These are phyloP conservation scores for Chrysanthemum makinoi DNA, from an alignment of 129 eudicot species.

Conservation along the genomic window DNA sequence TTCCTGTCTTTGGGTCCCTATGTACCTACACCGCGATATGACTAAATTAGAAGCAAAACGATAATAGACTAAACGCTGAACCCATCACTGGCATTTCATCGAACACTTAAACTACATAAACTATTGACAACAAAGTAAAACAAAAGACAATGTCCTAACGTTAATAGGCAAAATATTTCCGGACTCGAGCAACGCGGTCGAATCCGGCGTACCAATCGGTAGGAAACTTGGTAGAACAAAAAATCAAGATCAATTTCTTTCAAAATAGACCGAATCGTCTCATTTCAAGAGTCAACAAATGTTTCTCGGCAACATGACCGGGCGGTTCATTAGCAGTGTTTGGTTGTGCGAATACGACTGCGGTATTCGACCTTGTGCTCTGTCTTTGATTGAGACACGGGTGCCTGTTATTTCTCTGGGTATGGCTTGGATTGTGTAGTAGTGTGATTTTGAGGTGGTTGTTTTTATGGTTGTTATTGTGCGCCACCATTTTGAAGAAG, in stretches of 20 bases:
- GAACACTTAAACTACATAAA: conserved; percentile 15
- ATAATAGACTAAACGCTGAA: background rate
- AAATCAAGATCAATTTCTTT: conserved; percentile 52
- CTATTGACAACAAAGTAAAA: background rate
- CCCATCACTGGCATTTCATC: background rate
- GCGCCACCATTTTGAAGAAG: conserved; percentile 54
- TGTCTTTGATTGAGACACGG: conserved; percentile 62
- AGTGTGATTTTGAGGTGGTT: conserved; percentile 31
- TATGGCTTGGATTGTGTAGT: conserved; percentile 81
- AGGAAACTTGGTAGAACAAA: conserved; percentile 80
- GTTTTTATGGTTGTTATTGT: conserved; percentile 36
- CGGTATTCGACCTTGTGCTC: conserved; percentile 94
- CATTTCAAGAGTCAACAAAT: conserved; percentile 64
- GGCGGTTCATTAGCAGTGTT: conserved; percentile 30
- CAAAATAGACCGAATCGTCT: conserved; percentile 72
- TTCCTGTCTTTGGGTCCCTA: conserved; percentile 68
- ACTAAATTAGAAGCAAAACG: too few relatives aligned
- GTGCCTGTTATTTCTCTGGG: conserved; percentile 73
- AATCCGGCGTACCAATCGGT: conserved; percentile 94
- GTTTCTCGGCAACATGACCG: conserved; percentile 53
- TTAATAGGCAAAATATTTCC: conserved; percentile 80
- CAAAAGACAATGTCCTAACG: conserved; percentile 30
- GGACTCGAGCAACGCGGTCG: conserved; percentile 60
- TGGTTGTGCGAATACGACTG: conserved; percentile 69
- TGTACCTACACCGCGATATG: conserved; percentile 56